Percentiles rank a stretch among this genome's conserved stretches.
Conservation (phyloP, 2,329 filamentous ascomycete species). For the Aspergillus bombycis region DNA sequence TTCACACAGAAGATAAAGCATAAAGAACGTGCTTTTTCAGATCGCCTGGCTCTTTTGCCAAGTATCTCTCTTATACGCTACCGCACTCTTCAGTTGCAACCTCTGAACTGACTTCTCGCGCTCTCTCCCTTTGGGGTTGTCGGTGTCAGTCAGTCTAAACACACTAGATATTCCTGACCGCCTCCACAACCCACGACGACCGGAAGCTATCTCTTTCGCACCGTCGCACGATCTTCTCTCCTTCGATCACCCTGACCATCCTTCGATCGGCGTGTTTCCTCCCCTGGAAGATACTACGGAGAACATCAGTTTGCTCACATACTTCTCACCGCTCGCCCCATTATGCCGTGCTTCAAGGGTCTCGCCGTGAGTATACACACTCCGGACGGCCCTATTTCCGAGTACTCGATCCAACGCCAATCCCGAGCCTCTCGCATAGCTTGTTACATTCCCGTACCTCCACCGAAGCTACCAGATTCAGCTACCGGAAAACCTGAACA, state of each 20-base stretch:
- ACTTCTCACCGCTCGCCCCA: slow-evolving; percentile 17
- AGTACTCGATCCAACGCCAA: slow-evolving; percentile 94
- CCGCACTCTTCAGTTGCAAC: not conserved
- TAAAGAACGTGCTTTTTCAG: not conserved
- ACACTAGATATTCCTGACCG: slow-evolving; percentile 26
- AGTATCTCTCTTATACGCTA: not conserved
- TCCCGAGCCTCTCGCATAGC: slow-evolving; percentile 90
- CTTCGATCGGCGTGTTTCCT: slow-evolving; percentile 1
- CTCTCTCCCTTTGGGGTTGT: slow-evolving; percentile 5
- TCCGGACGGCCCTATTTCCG: slow-evolving; percentile 76
- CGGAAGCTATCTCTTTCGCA: slow-evolving; percentile 12
- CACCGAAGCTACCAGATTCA: slow-evolving; percentile 73
- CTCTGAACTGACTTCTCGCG: slow-evolving; percentile 4
- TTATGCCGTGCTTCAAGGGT: slow-evolving; percentile 97
- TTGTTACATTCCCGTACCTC: slow-evolving; percentile 94
- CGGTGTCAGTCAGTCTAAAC: slow-evolving; percentile 13
- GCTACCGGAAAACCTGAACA: slow-evolving; percentile 80
- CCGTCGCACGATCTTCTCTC: slow-evolving; percentile 6
- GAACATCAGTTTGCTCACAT: slow-evolving; percentile 3
- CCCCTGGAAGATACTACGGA: slow-evolving; percentile 9
- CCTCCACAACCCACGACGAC: slow-evolving; percentile 29
- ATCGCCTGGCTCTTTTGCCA: not conserved
- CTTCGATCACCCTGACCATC: slow-evolving; percentile 4
- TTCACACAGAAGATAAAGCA: slow-evolving; percentile 1
- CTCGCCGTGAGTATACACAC: slow-evolving; percentile 97